phyloP scores from a whole-genome alignment of 306 rosid species.

The Clitoria ternatea region DNA sequence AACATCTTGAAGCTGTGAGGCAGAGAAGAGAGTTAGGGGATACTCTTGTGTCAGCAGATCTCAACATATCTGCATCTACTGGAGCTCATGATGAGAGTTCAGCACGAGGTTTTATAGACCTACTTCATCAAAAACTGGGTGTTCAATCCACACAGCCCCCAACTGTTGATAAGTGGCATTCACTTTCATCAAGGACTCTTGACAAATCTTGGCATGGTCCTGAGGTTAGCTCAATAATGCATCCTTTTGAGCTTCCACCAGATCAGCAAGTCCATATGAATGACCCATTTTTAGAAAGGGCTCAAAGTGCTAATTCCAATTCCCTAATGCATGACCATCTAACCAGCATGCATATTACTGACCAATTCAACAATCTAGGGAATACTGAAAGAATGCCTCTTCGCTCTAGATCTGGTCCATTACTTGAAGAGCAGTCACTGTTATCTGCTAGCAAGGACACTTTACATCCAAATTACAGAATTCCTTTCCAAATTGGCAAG shows the following conservation, averaged over 20 bases:
- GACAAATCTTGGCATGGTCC: slow-evolving; percentile 42
- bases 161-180: slow-evolving; percentile 44
- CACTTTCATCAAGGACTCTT: slow-evolving; percentile 44
- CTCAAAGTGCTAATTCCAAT: slow-evolving; percentile 37
- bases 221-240: slow-evolving; percentile 37
- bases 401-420: slow-evolving; percentile 44
- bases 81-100: slow-evolving; percentile 46
- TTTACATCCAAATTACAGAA: slow-evolving; percentile 40
- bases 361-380: slow-evolving; percentile 43
- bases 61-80: slow-evolving; percentile 38
- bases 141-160: slow-evolving; percentile 38
- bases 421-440: slow-evolving; percentile 44
- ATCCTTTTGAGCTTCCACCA: slow-evolving; percentile 45
- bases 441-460: slow-evolving; percentile 37
- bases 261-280: slow-evolving; percentile 46
- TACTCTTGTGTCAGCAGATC: slow-evolving; percentile 27
- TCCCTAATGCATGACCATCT: slow-evolving; percentile 44
- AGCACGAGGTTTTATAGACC: slow-evolving; percentile 39
- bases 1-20: slow-evolving; percentile 45
- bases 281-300: slow-evolving; percentile 37
- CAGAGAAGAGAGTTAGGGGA: slow-evolving; percentile 44
- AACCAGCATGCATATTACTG: slow-evolving; percentile 32
- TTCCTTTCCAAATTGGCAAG: slow-evolving; percentile 39
- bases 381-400: slow-evolving; percentile 38
- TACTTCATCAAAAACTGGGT: slow-evolving; percentile 47